Percentiles rank a stretch among this genome's conserved stretches.
These are phyloP conservation scores for Boeremia lycopersici DNA, from an alignment of 2,329 filamentous ascomycete species.

Conservation along the genomic window DNA sequence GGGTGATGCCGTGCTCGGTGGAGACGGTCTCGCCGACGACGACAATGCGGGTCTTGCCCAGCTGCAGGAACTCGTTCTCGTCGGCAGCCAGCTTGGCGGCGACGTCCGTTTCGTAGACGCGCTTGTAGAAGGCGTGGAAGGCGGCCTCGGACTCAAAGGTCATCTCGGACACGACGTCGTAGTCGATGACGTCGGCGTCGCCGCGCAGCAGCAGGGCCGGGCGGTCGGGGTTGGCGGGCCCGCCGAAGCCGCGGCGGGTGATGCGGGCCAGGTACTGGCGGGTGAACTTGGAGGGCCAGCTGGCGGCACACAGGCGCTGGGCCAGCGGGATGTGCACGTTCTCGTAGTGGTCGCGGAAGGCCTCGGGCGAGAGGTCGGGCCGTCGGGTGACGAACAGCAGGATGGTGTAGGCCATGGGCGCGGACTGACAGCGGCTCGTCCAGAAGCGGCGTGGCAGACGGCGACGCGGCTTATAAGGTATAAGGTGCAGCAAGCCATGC, in stretches of 20 bases:
- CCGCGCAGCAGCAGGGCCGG: conserved; percentile 33
- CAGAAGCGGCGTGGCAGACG: conserved; percentile 19
- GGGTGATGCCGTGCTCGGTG: conserved; percentile 19
- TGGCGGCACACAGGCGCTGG: conserved; percentile 21
- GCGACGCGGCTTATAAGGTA: conserved; percentile 21
- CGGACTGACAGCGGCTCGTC: conserved; percentile 5
- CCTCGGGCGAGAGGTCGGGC: conserved; percentile 24
- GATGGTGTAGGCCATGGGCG: conserved; percentile 35
- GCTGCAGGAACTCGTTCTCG: conserved; percentile 33
- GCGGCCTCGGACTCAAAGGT: conserved; percentile 29
- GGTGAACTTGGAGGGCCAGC: conserved; percentile 30
- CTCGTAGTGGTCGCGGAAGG: conserved; percentile 40
- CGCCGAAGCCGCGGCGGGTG: conserved; percentile 33
- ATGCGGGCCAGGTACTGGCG: conserved; percentile 37
- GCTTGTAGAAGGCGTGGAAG: conserved; percentile 36
- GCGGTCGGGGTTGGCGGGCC: conserved; percentile 29
- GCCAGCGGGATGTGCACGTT: conserved; percentile 34
- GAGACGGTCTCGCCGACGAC: conserved; percentile 37
- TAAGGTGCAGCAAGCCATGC: neutral
- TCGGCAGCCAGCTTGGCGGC: conserved; percentile 29
- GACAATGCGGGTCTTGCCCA: conserved; percentile 26
- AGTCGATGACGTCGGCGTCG: conserved; percentile 30
- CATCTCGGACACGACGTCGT: conserved; percentile 35
- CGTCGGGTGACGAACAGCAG: conserved; percentile 36
- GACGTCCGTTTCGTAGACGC: conserved; percentile 29